Evolutionary conservation across 805 yeast species (phyloP).

Genomic region (Candida manassasensis): DNA sequence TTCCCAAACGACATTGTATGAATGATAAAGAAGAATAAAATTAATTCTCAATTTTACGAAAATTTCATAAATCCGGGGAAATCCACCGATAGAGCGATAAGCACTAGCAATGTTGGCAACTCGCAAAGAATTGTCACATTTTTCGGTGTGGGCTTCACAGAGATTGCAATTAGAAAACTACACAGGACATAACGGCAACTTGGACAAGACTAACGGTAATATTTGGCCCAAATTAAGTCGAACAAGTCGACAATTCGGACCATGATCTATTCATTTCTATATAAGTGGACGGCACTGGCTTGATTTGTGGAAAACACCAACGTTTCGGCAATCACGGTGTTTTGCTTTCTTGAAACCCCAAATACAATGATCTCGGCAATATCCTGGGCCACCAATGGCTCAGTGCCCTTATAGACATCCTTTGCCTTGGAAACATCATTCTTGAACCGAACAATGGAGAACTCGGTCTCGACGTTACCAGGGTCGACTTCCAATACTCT

Average conservation of each 20-base stretch:
- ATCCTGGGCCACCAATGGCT: constrained; percentile 68
- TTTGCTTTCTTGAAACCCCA: constrained; percentile 60
- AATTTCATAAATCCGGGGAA: too few relatives aligned
- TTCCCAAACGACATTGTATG: constrained; percentile 35
- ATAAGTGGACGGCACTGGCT: constrained; percentile 67
- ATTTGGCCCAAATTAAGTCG: too few relatives aligned
- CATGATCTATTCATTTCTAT: constrained; percentile 21
- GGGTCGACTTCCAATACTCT: constrained; percentile 74
- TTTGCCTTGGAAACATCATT: constrained; percentile 61
- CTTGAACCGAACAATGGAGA: constrained; percentile 57
- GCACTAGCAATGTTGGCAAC: too few relatives aligned
- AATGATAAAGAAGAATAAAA: too few relatives aligned
- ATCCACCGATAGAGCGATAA: too few relatives aligned
- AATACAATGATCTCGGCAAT: constrained; percentile 73
- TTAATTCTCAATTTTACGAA: too few relatives aligned
- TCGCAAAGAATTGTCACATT: too few relatives aligned
- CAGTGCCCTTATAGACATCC: constrained; percentile 60
- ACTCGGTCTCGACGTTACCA: constrained; percentile 77
- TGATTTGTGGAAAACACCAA: constrained; percentile 83
- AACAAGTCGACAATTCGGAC: too few relatives aligned
- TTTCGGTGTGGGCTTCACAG: too few relatives aligned
- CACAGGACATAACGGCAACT: too few relatives aligned
- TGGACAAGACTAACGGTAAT: too few relatives aligned
- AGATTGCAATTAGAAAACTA: too few relatives aligned
- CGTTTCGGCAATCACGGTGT: constrained; percentile 75